Conservation (phyloP, 148 eudicot genomes). For the Chenopodium quinoa region DNA sequence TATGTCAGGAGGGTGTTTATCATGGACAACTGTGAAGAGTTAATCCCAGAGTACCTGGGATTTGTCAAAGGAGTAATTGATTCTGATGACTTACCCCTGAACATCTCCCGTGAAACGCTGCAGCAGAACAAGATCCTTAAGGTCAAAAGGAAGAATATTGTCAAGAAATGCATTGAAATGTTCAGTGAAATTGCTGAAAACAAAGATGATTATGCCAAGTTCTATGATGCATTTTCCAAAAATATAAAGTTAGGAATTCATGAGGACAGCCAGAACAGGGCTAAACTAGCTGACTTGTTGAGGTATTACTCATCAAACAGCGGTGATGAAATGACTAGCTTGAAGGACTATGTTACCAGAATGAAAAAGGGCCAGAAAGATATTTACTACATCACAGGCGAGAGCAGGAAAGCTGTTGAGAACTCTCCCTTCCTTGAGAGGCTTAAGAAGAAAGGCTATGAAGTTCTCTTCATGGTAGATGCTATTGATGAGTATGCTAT, state of each 20-base stretch:
- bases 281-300: background rate
- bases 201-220: background rate
- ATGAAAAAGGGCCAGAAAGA: background rate
- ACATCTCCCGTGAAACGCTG: background rate
- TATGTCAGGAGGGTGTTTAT: constrained; percentile 83
- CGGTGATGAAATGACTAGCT: background rate
- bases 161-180: background rate
- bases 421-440: background rate
- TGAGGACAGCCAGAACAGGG: background rate
- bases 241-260: background rate
- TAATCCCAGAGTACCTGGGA: background rate
- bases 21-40: constrained; percentile 31
- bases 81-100: background rate
- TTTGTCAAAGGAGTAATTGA: background rate
- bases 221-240: background rate
- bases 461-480: background rate
- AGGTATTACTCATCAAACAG: background rate
- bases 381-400: background rate
- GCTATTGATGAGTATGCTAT: background rate
- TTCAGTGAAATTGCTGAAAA: background rate
- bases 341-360: background rate
- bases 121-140: background rate
- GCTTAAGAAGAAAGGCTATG: background rate
- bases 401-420: background rate
- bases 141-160: background rate